Conservation (phyloP, 2,329 filamentous ascomycete species). For the Bretziella fagacearum region DNA sequence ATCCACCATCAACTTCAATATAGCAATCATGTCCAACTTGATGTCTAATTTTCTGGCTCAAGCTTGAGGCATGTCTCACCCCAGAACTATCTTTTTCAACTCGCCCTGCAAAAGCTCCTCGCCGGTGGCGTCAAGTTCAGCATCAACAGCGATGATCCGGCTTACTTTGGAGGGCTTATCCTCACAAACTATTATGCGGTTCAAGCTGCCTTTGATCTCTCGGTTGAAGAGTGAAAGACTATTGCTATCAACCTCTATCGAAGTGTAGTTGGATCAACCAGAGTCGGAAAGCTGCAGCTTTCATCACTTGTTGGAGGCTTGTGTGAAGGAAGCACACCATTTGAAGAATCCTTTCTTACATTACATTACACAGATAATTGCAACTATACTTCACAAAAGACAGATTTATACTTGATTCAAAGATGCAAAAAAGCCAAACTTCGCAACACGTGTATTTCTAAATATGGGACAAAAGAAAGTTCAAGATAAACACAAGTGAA, state of each 20-base stretch:
- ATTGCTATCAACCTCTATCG: constrained; percentile 30
- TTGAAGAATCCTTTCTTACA: too few species aligned
- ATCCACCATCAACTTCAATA: too few species aligned
- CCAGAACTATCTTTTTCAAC: too few species aligned
- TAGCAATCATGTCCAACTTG: too few species aligned
- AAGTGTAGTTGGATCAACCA: neutral
- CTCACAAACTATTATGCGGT: constrained; percentile 57
- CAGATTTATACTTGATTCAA: neutral
- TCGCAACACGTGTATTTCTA: constrained; percentile 5
- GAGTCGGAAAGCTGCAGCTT: neutral
- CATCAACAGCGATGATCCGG: constrained; percentile 59
- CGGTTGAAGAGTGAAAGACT: constrained; percentile 45
- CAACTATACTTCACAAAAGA: neutral
- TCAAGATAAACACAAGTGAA: neutral
- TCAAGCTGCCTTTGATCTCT: constrained; percentile 51
- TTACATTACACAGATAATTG: neutral
- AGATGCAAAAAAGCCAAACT: neutral
- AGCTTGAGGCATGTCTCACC: too few species aligned
- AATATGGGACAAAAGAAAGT: constrained; percentile 4
- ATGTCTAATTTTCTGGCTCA: too few species aligned
- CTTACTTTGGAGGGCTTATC: constrained; percentile 61
- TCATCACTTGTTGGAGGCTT: neutral
- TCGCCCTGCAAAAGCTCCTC: too few species aligned
- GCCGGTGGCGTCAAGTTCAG: constrained; percentile 50
- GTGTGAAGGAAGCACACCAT: neutral